A percentile compares a stretch with the other conserved stretches of the same genome.
These are phyloP conservation scores for Chytriomyces sp. DNA, from an alignment of 192 early-diverging fungal species.

Conservation along the genomic window DNA sequence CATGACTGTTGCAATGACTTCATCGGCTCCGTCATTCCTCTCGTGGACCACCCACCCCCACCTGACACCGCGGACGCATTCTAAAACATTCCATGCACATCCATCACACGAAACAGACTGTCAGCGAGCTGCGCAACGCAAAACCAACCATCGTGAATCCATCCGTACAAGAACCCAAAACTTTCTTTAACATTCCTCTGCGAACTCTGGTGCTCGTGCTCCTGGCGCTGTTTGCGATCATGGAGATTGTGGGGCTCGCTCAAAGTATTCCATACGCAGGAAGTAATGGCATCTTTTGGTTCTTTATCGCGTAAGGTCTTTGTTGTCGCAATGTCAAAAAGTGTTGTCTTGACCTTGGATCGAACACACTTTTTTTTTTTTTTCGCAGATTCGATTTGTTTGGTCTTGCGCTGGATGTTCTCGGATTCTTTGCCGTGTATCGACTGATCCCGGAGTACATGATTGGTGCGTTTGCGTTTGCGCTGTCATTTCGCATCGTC, in stretches of 20 bases:
- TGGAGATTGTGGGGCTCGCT: constrained; percentile 1
- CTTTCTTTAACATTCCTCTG: constrained; percentile 3
- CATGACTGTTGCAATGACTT: no score
- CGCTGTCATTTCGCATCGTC: no score
- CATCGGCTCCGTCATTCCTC: not conserved
- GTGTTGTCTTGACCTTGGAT: not conserved
- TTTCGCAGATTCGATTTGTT: constrained; percentile 8
- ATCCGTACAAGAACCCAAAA: constrained; percentile 8
- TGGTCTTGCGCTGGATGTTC: constrained; percentile 2
- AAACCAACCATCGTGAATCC: constrained; percentile 18
- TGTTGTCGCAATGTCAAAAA: not conserved
- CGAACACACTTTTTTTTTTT: not conserved
- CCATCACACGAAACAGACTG: not conserved
- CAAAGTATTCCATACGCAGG: not conserved
- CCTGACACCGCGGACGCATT: no score
- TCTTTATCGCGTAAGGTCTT: constrained; percentile 4
- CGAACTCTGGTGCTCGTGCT: constrained; percentile 20
- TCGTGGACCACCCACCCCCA: not conserved
- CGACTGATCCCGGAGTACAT: constrained; percentile 23
- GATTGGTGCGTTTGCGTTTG: not conserved
- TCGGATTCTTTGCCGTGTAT: constrained; percentile 10
- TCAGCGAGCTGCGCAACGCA: constrained; percentile 13
- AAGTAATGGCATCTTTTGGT: constrained; percentile 22
- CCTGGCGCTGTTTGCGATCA: constrained; percentile 15
- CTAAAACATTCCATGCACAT: not conserved